phyloP scores from a whole-genome alignment of 108 stramenopile genomes.

The Skeletonema potamos region DNA sequence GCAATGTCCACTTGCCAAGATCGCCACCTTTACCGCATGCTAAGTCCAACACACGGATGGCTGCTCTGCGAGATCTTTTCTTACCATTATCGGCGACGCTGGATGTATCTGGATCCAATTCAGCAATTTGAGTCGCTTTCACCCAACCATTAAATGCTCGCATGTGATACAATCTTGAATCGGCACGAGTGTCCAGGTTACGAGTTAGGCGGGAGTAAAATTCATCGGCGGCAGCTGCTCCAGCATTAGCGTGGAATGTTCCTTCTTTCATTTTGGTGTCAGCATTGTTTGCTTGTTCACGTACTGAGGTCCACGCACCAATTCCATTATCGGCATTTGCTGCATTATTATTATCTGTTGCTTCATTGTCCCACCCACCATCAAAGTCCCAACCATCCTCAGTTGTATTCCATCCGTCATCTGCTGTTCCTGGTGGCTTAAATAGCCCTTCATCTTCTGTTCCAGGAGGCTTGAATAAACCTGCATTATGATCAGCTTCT shows the following conservation, averaged over 20 bases:
- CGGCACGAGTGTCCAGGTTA: conserved; percentile 69
- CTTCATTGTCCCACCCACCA: conserved; percentile 16
- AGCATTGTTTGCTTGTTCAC: not conserved
- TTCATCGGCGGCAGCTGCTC: conserved; percentile 84
- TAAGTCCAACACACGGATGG: conserved; percentile 89
- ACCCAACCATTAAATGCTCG: conserved; percentile 98
- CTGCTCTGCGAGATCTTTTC: conserved; percentile 41
- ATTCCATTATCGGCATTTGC: conserved; percentile 16
- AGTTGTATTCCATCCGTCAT: conserved; percentile 17
- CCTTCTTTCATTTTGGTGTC: conserved; percentile 16
- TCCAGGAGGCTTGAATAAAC: conserved; percentile 1
- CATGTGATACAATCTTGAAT: conserved; percentile 93
- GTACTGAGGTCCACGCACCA: conserved; percentile 25
- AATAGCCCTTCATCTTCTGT: not conserved
- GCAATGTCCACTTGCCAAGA: conserved; percentile 88
- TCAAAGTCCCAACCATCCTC: conserved; percentile 35
- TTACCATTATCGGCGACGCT: conserved; percentile 8
- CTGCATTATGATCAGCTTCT: not conserved
- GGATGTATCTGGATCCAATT: conserved; percentile 56
- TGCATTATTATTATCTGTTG: conserved; percentile 16
- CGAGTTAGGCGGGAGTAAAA: conserved; percentile 82
- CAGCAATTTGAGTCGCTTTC: conserved; percentile 91
- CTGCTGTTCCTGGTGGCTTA: too few species aligned
- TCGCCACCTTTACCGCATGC: conserved; percentile 99
- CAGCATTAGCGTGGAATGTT: conserved; percentile 67